Base-by-base conservation (phyloP, 140 eudicot species). In the Oenanthe javanica region DNA sequence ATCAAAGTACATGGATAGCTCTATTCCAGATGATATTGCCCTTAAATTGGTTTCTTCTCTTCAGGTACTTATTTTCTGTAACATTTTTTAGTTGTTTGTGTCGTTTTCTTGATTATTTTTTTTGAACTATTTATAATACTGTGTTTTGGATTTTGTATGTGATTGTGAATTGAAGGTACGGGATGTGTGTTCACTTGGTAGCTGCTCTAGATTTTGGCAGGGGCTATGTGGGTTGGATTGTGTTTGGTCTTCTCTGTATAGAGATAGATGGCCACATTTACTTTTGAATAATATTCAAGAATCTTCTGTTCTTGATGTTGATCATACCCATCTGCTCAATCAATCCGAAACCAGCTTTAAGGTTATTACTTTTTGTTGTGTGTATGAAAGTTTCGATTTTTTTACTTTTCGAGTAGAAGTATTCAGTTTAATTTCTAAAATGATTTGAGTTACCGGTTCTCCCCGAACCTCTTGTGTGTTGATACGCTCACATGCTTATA, bases 171-270 rank as follows among this genome's bases (percentile, higher is more conserved):
- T 85, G 81, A 87, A 94, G 98, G 97, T 84, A 71, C 50, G 85
- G 86, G 98, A 94, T 81, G 83, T 94, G 61, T 94, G 96, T 86
- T 87, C 98, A 45, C 85, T 94, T 85, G 97, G 97, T 6, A 87
- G 94, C 80, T 94, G 97, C 80, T 89, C 93, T 48, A 82, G 90
- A 75, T 94, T 89, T 79, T 94, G 98, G 98, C 87, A 94, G 89
- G 93, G 90, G 85, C 80, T 94, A 9, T 94, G 97, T 67, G 96
- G 88, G 87, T 89, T 90, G 49, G 95, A 94, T 84, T 80, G 87
- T 84, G 80, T 94, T 79, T 94, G 98, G 98, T 84, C 89, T 81
- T 83, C 89, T 86, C 86, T 94, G 57, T 92, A 84, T 82, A 83
- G 78, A 84, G 83, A 90, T 42, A 80, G 98, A 79, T 94, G 98